These are phyloP conservation scores for Drechslerella coelobrocha DNA, from an alignment of 2,329 filamentous ascomycete genomes.

Conservation along the genomic window DNA sequence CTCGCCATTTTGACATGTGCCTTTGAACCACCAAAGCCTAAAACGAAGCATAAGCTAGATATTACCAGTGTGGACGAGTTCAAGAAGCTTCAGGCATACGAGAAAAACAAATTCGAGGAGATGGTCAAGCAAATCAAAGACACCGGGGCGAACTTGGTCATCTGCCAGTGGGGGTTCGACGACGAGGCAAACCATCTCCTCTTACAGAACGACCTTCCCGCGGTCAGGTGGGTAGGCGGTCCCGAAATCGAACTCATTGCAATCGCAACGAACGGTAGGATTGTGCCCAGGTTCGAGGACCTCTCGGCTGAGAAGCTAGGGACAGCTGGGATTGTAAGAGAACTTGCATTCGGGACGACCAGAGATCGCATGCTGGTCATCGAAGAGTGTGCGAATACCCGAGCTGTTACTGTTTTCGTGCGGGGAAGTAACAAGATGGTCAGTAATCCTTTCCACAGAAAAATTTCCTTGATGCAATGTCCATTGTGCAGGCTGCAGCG, in stretches of 20 bases:
- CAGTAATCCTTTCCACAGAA: conserved; percentile 55
- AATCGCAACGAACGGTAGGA: conserved; percentile 96
- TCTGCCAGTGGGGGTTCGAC: conserved; percentile 99
- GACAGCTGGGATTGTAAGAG: conserved; percentile 83
- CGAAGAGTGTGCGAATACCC: conserved; percentile 97
- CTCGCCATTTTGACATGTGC: conserved; percentile 96
- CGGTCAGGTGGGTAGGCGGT: conserved; percentile 96
- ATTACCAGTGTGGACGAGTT: conserved; percentile 97
- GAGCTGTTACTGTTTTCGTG: conserved; percentile 95
- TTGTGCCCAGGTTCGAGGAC: conserved; percentile 96
- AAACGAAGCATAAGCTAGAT: conserved; percentile 99
- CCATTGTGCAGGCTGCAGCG: conserved; percentile 1
- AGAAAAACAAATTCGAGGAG: conserved; percentile 93
- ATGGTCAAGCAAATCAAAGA: conserved; percentile 99
- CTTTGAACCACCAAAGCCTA: conserved; percentile 98
- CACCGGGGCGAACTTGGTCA: conserved; percentile 93
- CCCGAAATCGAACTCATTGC: conserved; percentile 98
- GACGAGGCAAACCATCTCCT: conserved; percentile 98
- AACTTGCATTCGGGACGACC: conserved; percentile 96
- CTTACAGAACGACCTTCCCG: conserved; percentile 92
- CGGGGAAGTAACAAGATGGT: conserved; percentile 99
- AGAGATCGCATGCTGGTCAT: conserved; percentile 99
- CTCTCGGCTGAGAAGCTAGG: conserved; percentile 89
- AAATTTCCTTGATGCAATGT: not conserved
- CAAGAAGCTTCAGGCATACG: conserved; percentile 95